Conservation (phyloP, 768 basidiomycete species). For the Rickenella mellea region DNA sequence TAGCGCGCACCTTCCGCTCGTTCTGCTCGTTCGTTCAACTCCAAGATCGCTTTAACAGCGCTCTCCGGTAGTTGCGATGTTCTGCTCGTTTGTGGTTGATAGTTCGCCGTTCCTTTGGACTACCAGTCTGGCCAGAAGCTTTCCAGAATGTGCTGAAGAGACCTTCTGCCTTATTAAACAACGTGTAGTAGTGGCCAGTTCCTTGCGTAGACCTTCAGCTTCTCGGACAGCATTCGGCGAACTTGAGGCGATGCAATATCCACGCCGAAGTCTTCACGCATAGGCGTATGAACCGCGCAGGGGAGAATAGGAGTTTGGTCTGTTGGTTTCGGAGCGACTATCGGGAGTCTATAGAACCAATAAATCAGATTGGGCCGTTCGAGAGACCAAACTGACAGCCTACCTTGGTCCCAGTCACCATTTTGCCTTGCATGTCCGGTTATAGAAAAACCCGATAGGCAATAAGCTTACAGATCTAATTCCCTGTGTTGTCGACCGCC, state of each 20-base stretch:
- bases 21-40: slow-evolving; percentile 40
- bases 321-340: too few species aligned
- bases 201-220: slow-evolving; percentile 37
- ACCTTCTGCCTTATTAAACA: slow-evolving; percentile 47
- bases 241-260: slow-evolving; percentile 49
- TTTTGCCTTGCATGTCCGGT: too few species aligned
- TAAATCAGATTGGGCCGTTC: too few species aligned
- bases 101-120: slow-evolving; percentile 4
- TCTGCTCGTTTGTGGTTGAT: slow-evolving; percentile 3
- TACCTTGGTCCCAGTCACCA: too few species aligned
- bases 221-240: slow-evolving; percentile 47
- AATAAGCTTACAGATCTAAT: too few species aligned
- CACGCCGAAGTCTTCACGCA: too few species aligned
- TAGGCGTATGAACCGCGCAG: too few species aligned
- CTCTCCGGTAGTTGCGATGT: slow-evolving; percentile 17
- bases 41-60: slow-evolving; percentile 27
- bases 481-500: too few species aligned
- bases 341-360: too few species aligned
- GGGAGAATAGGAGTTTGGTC: too few species aligned
- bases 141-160: slow-evolving; percentile 22
- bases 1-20: slow-evolving; percentile 29
- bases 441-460: too few species aligned
- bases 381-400: too few species aligned
- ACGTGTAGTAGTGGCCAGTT: slow-evolving; percentile 30
- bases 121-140: slow-evolving; percentile 3